Conservation (phyloP, 805 yeast genomes). For the Metschnikowia anglica region DNA sequence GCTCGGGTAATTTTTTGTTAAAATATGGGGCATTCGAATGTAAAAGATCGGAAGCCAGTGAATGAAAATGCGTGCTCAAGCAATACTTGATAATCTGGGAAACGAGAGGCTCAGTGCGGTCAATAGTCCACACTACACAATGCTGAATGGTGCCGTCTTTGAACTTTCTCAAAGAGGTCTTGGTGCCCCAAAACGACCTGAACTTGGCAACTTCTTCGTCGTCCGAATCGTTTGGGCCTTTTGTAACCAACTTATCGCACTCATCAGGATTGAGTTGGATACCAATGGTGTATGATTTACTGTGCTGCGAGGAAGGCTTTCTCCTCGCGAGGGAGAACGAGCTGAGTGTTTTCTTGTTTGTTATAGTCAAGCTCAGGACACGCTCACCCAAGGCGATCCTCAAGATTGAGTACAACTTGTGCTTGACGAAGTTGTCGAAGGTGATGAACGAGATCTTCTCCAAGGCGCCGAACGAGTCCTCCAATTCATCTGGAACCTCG, state of each 20-base stretch:
- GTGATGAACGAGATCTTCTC: conserved; percentile 73
- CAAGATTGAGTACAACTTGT: conserved; percentile 59
- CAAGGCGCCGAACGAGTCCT: conserved; percentile 58
- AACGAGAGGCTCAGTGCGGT: conserved; percentile 58
- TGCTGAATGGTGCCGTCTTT: conserved; percentile 89
- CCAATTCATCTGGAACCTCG: conserved; percentile 42
- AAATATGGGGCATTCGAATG: conserved; percentile 43
- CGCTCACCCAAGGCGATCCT: conserved; percentile 57
- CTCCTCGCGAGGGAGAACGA: conserved; percentile 50
- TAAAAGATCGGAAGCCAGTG: conserved; percentile 38
- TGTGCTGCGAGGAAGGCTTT: conserved; percentile 44
- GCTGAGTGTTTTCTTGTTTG: conserved; percentile 23
- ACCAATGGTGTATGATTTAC: conserved; percentile 50
- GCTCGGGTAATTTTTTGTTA: conserved; percentile 54
- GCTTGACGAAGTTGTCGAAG: conserved; percentile 62
- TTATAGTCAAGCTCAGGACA: conserved; percentile 38
- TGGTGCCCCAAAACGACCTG: conserved; percentile 85
- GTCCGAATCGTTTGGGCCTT: conserved; percentile 67
- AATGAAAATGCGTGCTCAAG: conserved; percentile 61
- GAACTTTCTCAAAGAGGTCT: conserved; percentile 83
- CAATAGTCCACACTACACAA: conserved; percentile 81
- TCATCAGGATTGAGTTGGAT: conserved; percentile 67
- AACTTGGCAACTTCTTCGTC: conserved; percentile 60
- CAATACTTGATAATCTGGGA: conserved; percentile 63
- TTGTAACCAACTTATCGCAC: conserved; percentile 78